These are phyloP conservation scores for Cardiospermum halicacabum DNA, from an alignment of 345 rosid species.

Conservation along the genomic window DNA sequence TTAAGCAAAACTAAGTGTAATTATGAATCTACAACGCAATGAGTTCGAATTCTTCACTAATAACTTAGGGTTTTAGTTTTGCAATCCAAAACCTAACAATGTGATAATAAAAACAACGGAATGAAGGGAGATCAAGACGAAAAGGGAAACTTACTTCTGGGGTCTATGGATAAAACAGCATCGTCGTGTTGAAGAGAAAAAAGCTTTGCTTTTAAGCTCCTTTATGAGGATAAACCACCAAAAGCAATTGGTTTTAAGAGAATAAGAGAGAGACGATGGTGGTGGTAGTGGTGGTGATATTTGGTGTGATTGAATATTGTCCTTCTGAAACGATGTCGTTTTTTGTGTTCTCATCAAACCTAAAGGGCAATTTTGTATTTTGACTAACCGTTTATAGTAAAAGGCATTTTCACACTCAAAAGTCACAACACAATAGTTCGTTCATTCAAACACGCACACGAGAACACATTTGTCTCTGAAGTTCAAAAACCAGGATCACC, in stretches of 20 bases:
- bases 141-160: slow-evolving; percentile 6
- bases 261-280: not conserved
- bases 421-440: too few relatives aligned
- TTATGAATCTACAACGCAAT: not conserved
- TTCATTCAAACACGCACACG: too few relatives aligned
- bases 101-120: not conserved
- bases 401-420: too few relatives aligned
- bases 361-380: too few relatives aligned
- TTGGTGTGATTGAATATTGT: not conserved
- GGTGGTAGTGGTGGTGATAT: not conserved
- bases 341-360: not conserved
- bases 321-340: not conserved
- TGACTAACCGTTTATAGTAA: too few relatives aligned
- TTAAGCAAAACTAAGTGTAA: not conserved
- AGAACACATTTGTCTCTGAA: not conserved
- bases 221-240: not conserved
- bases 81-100: not conserved
- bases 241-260: too few relatives aligned
- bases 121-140: slow-evolving; percentile 1
- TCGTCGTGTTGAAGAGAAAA: not conserved
- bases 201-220: not conserved
- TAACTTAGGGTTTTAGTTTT: slow-evolving; percentile 15
- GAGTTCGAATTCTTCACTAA: not conserved
- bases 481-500: not conserved
- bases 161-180: not conserved